Conservation (phyloP, 1,139 yeast genomes). For the Magnusiomyces ingens region DNA sequence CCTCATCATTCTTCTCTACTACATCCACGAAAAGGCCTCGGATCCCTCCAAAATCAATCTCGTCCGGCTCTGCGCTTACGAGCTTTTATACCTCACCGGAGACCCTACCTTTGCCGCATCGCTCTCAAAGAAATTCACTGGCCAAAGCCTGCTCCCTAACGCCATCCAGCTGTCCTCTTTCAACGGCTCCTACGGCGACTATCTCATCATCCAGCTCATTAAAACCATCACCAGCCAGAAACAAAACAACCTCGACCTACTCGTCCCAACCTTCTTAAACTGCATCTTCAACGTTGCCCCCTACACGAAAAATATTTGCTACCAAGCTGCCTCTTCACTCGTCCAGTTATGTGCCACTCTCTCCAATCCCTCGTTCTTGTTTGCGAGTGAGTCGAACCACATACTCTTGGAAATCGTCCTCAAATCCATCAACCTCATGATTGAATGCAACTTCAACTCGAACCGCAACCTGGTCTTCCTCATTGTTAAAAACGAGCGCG, state of each 20-base stretch:
- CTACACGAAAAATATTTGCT: conserved; percentile 38
- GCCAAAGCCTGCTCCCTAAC: conserved; percentile 27
- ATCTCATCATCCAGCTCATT: conserved; percentile 27
- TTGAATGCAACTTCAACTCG: conserved; percentile 27
- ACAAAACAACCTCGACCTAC: conserved; percentile 15
- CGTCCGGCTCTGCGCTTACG: conserved; percentile 53
- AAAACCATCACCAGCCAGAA: conserved; percentile 21
- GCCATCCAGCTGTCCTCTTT: conserved; percentile 26
- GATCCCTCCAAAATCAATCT: conserved; percentile 41
- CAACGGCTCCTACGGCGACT: conserved; percentile 32
- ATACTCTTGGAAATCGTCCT: conserved; percentile 43
- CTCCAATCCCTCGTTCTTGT: conserved; percentile 39
- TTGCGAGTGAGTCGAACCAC: conserved; percentile 43
- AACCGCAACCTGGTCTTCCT: conserved; percentile 30
- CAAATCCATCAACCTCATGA: conserved; percentile 24
- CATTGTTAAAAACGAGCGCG: conserved; percentile 26
- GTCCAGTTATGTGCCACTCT: conserved; percentile 47
- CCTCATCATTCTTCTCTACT: conserved; percentile 48
- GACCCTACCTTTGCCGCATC: conserved; percentile 34
- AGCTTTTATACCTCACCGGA: conserved; percentile 55
- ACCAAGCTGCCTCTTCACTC: conserved; percentile 51
- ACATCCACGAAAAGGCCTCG: conserved; percentile 46
- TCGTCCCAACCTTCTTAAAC: conserved; percentile 29
- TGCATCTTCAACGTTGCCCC: conserved; percentile 33
- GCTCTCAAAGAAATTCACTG: conserved; percentile 24